Conservation (phyloP, 228 moss, liverwort and hornwort species). For the Sphagnum fallax region DNA sequence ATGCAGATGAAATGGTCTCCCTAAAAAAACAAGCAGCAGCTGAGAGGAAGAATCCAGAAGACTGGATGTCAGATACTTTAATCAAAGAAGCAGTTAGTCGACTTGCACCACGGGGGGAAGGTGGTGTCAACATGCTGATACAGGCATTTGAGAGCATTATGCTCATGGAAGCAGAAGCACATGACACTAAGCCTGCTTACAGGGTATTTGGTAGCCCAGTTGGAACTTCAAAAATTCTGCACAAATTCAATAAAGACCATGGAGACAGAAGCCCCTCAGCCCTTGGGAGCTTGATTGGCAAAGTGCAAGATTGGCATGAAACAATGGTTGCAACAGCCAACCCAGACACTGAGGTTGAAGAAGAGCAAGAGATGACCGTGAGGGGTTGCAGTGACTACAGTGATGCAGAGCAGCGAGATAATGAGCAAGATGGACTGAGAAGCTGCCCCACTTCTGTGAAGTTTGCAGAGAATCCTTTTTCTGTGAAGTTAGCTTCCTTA, state of each 20-base stretch:
- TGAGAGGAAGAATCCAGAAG: constrained; percentile 45
- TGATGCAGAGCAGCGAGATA: background rate
- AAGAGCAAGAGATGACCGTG: background rate
- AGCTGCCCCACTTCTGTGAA: too few species aligned
- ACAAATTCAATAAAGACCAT: too few species aligned
- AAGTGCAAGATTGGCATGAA: constrained; percentile 81
- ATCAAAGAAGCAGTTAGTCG: constrained; percentile 62
- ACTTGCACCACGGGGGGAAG: constrained; percentile 43
- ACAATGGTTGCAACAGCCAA: constrained; percentile 22
- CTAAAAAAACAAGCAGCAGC: constrained; percentile 46
- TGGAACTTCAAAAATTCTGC: too few species aligned
- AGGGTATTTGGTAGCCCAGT: background rate
- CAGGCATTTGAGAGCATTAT: constrained; percentile 82
- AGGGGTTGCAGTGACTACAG: background rate
- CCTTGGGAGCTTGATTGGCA: constrained; percentile 31
- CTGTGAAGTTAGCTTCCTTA: background rate
- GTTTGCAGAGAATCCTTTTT: too few species aligned
- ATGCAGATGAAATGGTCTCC: constrained; percentile 25
- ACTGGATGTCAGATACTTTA: constrained; percentile 82
- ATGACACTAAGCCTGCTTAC: constrained; percentile 19
- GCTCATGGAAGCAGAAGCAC: constrained; percentile 35
- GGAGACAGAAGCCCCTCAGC: too few species aligned
- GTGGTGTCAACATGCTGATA: constrained; percentile 64
- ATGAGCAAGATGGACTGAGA: background rate
- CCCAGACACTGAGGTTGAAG: too few species aligned